Conservation (phyloP, 192 early-diverging fungal genomes). For the Coemansia sp. region DNA sequence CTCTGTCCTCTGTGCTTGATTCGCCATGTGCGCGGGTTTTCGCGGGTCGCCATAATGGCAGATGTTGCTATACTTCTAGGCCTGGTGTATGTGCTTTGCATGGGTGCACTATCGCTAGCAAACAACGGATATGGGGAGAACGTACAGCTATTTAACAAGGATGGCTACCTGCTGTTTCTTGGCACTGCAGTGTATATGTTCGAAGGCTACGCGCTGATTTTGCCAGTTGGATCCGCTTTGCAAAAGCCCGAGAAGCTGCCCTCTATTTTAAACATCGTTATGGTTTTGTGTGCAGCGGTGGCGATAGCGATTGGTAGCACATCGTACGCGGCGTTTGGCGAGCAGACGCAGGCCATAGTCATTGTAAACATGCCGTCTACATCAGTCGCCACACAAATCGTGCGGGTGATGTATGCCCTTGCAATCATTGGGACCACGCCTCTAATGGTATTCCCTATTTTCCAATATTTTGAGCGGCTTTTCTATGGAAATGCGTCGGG, state of each 20-base stretch:
- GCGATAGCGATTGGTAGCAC: constrained; percentile 76
- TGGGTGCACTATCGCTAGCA: constrained; percentile 27
- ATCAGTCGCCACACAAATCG: constrained; percentile 55
- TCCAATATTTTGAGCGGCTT: constrained; percentile 80
- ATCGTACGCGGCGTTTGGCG: constrained; percentile 84
- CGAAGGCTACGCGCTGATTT: constrained; percentile 79
- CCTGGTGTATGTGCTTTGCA: constrained; percentile 70
- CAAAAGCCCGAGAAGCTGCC: constrained; percentile 79
- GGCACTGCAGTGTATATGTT: constrained; percentile 92
- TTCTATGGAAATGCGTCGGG: constrained; percentile 72
- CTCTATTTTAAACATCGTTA: constrained; percentile 66
- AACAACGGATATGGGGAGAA: constrained; percentile 55
- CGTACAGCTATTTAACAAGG: constrained; percentile 65
- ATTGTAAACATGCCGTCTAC: constrained; percentile 79
- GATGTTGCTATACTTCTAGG: constrained; percentile 88
- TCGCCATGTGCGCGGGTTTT: constrained; percentile 84
- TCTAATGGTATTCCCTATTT: constrained; percentile 84
- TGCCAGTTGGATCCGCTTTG: constrained; percentile 74
- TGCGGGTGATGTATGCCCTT: constrained; percentile 85
- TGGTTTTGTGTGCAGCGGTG: constrained; percentile 69
- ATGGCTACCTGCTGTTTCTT: constrained; percentile 79
- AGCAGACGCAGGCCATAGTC: constrained; percentile 77
- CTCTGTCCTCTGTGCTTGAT: constrained; percentile 83
- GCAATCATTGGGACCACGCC: constrained; percentile 90
- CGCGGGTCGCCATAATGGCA: constrained; percentile 78